A percentile compares a stretch with the other conserved stretches of the same genome.
phyloP scores from a whole-genome alignment of 768 basidiomycete genomes.

The Tulasnella sp. region DNA sequence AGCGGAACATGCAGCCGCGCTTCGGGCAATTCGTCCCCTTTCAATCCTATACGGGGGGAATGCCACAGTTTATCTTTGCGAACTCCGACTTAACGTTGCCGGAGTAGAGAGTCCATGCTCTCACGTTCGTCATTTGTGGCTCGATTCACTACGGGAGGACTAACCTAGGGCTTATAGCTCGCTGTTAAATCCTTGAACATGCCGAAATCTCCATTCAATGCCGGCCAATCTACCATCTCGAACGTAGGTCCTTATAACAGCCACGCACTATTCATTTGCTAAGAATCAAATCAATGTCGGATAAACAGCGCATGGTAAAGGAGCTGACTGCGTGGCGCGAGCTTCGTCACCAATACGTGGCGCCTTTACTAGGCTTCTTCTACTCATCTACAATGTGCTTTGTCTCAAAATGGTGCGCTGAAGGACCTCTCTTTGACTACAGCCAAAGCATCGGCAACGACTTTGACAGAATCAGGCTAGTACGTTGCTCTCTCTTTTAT shows the following conservation, averaged over 20 bases:
- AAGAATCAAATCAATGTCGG: not conserved
- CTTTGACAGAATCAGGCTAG: not conserved
- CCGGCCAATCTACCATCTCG: too few species aligned
- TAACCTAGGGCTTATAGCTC: not conserved
- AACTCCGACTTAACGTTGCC: not conserved
- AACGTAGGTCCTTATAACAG: not conserved
- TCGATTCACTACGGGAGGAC: not conserved
- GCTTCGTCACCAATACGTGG: not conserved
- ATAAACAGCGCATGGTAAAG: not conserved
- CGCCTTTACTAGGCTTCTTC: not conserved
- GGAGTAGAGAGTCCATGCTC: not conserved
- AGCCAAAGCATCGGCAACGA: not conserved
- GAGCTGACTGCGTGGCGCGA: not conserved
- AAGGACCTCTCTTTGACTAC: not conserved
- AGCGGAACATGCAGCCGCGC: not conserved
- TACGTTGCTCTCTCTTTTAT: not conserved
- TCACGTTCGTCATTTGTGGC: not conserved
- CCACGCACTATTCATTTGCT: not conserved
- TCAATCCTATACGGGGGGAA: not conserved
- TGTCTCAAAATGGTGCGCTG: not conserved
- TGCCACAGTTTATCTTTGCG: not conserved
- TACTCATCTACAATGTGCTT: not conserved
- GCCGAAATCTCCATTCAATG: not conserved
- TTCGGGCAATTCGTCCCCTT: not conserved
- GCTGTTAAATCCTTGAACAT: not conserved